phyloP scores from a whole-genome alignment of 2,329 filamentous ascomycete species.

The Cadophora malorum region DNA sequence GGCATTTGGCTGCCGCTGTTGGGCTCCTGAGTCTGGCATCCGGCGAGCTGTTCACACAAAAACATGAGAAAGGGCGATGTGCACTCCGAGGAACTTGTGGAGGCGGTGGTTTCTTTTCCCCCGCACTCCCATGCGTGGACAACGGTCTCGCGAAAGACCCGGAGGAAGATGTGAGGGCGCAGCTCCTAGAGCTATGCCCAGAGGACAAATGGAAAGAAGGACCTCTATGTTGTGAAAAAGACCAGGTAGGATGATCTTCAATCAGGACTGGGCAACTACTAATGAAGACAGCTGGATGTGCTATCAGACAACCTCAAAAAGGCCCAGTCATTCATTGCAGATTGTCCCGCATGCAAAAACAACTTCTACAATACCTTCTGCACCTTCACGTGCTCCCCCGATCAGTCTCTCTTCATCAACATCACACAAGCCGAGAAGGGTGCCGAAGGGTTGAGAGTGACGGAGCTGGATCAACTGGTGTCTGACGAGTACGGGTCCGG shows the following conservation, averaged over 20 bases:
- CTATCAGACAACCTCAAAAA: constrained; percentile 86
- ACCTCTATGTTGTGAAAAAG: constrained; percentile 82
- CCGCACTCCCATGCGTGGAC: constrained; percentile 89
- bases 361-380: constrained; percentile 99
- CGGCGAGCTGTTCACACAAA: constrained; percentile 50
- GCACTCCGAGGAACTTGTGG: constrained; percentile 92
- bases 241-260: constrained; percentile 64
- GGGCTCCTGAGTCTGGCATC: constrained; percentile 36
- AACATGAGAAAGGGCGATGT: constrained; percentile 87
- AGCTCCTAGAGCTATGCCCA: constrained; percentile 79
- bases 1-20: constrained; percentile 33
- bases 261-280: constrained; percentile 8
- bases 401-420: constrained; percentile 95
- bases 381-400: constrained; percentile 96
- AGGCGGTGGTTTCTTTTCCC: constrained; percentile 87
- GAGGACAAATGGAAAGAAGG: constrained; percentile 85
- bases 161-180: constrained; percentile 71
- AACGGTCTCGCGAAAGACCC: constrained; percentile 83
- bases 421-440: constrained; percentile 76
- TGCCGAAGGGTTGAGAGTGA: constrained; percentile 67
- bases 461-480: constrained; percentile 88
- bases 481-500: constrained; percentile 82
- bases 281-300: constrained; percentile 66
- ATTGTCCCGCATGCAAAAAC: constrained; percentile 94
- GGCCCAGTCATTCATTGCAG: constrained; percentile 86